A percentile compares a stretch with the other conserved stretches of the same genome.
Conservation (phyloP, 306 rosid genomes). For the Morella rubra region DNA sequence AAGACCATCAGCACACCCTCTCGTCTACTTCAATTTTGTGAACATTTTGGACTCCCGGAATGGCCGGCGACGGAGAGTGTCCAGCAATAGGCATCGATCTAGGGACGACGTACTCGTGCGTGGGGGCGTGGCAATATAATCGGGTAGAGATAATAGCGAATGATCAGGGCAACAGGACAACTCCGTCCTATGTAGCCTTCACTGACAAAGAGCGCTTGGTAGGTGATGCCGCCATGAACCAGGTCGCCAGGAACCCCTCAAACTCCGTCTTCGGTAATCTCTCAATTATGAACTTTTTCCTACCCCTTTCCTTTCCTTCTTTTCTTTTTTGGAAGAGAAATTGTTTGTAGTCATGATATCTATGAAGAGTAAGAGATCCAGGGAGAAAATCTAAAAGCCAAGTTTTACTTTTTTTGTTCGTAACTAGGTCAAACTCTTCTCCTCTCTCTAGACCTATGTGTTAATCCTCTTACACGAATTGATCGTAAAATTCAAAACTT, state of each 20-base stretch:
- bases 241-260: neutral
- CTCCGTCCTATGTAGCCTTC: neutral
- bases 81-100: neutral
- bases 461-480: too few relatives aligned
- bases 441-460: too few relatives aligned
- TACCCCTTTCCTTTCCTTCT: too few relatives aligned
- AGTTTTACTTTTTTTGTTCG: too few relatives aligned
- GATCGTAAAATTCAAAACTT: too few relatives aligned
- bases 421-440: too few relatives aligned
- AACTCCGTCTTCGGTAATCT: neutral
- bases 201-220: neutral
- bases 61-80: conserved; percentile 44
- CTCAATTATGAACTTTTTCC: too few relatives aligned
- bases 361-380: too few relatives aligned
- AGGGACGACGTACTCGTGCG: neutral
- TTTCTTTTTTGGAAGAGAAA: too few relatives aligned
- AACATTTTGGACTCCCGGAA: neutral
- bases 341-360: too few relatives aligned
- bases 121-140: neutral
- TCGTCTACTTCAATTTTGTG: neutral
- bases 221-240: neutral
- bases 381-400: too few relatives aligned
- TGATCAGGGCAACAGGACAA: neutral
- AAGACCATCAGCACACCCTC: neutral
- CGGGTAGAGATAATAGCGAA: neutral